These are phyloP conservation scores for Extremus antarcticus DNA, from an alignment of 495 filamentous ascomycete species.

Conservation along the genomic window DNA sequence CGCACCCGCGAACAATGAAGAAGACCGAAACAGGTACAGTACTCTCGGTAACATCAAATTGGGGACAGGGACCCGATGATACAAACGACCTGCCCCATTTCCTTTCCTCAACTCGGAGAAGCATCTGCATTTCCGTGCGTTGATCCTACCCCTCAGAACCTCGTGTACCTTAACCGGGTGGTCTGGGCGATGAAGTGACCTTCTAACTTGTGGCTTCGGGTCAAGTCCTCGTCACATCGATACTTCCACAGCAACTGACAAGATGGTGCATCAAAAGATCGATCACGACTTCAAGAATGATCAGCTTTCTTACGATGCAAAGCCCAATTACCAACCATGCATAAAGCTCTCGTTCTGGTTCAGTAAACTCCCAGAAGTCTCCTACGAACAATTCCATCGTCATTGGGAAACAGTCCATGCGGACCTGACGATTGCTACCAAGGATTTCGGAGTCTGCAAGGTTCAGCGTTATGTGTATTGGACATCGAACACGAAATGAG, in stretches of 20 bases:
- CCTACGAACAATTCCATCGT: slow-evolving; percentile 25
- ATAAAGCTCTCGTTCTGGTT: slow-evolving; percentile 29
- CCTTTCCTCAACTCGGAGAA: slow-evolving; percentile 1
- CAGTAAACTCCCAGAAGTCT: slow-evolving; percentile 25
- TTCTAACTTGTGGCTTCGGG: too few relatives aligned
- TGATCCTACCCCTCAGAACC: neutral
- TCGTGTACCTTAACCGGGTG: neutral
- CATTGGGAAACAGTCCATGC: slow-evolving; percentile 27
- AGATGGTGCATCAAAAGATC: slow-evolving; percentile 25
- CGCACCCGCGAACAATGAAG: too few relatives aligned
- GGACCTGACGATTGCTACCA: slow-evolving; percentile 23
- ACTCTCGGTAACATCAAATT: too few relatives aligned
- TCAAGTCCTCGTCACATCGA: neutral
- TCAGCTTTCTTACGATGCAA: slow-evolving; percentile 19
- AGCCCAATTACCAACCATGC: slow-evolving; percentile 26
- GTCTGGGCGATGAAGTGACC: too few relatives aligned
- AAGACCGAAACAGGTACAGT: too few relatives aligned
- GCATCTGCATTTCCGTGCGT: neutral
- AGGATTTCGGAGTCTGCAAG: slow-evolving; percentile 22
- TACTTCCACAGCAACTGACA: neutral
- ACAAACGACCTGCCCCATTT: too few relatives aligned
- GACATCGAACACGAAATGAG: too few relatives aligned
- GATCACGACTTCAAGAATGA: slow-evolving; percentile 21
- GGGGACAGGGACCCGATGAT: too few relatives aligned
- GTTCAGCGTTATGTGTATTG: slow-evolving; percentile 24